Conservation (phyloP, 2,329 filamentous ascomycete genomes). For the Penicillium sp. region DNA sequence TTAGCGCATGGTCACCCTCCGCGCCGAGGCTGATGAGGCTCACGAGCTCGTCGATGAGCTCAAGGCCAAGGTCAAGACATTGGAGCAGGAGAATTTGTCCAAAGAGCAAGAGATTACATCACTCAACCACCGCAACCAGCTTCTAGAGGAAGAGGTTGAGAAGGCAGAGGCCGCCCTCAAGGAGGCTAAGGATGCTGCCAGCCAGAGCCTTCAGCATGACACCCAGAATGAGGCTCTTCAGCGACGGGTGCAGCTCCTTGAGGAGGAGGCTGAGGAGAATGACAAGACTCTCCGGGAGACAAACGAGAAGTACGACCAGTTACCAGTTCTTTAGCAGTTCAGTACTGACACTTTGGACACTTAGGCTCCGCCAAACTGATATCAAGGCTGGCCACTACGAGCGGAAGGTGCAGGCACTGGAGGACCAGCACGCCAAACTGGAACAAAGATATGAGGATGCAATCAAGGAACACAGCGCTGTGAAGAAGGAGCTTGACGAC, state of each 20-base stretch:
- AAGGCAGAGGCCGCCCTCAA: slow-evolving; percentile 82
- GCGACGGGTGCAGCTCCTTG: slow-evolving; percentile 89
- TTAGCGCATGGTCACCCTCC: slow-evolving; percentile 93
- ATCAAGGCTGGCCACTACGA: slow-evolving; percentile 99
- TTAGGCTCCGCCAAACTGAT: slow-evolving; percentile 94
- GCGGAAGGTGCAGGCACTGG: slow-evolving; percentile 96
- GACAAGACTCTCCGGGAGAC: slow-evolving; percentile 95
- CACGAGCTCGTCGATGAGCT: slow-evolving; percentile 80
- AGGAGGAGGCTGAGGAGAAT: slow-evolving; percentile 95
- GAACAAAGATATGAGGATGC: slow-evolving; percentile 98
- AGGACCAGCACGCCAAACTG: slow-evolving; percentile 88
- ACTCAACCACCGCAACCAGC: slow-evolving; percentile 88
- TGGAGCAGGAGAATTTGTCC: slow-evolving; percentile 91
- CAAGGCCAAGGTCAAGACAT: slow-evolving; percentile 76
- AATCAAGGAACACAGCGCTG: slow-evolving; percentile 76
- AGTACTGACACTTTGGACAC: slow-evolving; percentile 19
- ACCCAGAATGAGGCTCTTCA: slow-evolving; percentile 89
- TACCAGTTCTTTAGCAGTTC: neutral
- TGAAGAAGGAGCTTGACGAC: slow-evolving; percentile 88
- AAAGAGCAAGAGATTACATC: slow-evolving; percentile 99
- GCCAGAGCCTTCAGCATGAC: slow-evolving; percentile 76
- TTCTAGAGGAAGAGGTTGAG: slow-evolving; percentile 87
- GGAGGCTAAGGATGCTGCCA: slow-evolving; percentile 82
- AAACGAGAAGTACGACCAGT: slow-evolving; percentile 84
- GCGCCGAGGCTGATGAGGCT: slow-evolving; percentile 87